Percentiles rank a stretch among this genome's conserved stretches.
phyloP scores from a whole-genome alignment of 495 filamentous ascomycete species.

The Penicillium lagena region DNA sequence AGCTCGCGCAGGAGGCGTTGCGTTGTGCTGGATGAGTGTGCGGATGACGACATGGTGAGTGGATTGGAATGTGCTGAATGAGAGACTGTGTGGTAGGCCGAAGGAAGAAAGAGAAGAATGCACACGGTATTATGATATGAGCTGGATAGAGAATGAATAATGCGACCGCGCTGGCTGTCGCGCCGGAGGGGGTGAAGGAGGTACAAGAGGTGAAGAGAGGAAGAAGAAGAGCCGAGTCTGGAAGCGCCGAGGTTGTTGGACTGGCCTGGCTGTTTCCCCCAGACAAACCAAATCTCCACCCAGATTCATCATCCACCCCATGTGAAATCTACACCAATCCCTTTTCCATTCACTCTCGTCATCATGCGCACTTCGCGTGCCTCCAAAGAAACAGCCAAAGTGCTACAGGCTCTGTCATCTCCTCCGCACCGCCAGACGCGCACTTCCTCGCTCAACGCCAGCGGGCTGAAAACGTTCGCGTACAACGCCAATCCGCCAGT shows the following conservation, averaged over 20 bases:
- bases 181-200: constrained; percentile 1
- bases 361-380: constrained; percentile 58
- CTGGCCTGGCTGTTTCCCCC: too few species aligned
- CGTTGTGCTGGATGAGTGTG: constrained; percentile 30
- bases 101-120: constrained; percentile 6
- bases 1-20: constrained; percentile 65
- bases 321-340: constrained; percentile 12
- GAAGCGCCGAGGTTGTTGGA: constrained; percentile 2
- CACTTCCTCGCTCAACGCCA: constrained; percentile 21
- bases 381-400: constrained; percentile 50
- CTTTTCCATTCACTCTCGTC: neutral
- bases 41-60: constrained; percentile 17
- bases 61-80: constrained; percentile 3
- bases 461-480: constrained; percentile 23
- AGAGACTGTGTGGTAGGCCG: neutral
- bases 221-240: constrained; percentile 1
- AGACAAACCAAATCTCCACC: too few species aligned
- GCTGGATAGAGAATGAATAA: too few species aligned
- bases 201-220: neutral
- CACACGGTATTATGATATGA: neutral
- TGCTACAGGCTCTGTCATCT: constrained; percentile 39
- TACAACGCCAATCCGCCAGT: constrained; percentile 12
- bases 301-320: neutral
- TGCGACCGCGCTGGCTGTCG: neutral
- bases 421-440: constrained; percentile 34